Percentiles rank a stretch among this genome's conserved stretches.
phyloP scores from a whole-genome alignment of 306 rosid species.

The Lathyrus tuberosus region DNA sequence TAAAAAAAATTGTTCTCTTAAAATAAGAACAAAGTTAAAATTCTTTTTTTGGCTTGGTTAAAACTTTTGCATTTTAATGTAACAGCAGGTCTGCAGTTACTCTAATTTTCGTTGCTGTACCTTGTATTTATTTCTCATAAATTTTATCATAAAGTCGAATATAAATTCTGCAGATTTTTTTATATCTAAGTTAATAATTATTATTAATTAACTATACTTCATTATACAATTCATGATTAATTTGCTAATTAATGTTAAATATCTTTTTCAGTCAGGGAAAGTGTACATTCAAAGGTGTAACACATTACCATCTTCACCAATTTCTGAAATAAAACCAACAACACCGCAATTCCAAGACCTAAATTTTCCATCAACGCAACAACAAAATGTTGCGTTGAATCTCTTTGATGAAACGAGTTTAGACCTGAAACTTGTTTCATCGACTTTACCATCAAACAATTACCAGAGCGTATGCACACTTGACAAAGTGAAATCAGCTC shows the following conservation, averaged over 20 bases:
- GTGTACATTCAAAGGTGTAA: conserved; percentile 74
- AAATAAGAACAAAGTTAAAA: not conserved
- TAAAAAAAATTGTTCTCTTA: too few species aligned
- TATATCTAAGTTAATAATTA: conserved; percentile 4
- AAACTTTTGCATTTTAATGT: conserved; percentile 50
- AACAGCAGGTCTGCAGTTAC: conserved; percentile 39
- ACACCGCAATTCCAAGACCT: conserved; percentile 69
- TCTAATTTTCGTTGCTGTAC: conserved; percentile 29
- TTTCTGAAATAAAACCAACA: conserved; percentile 47
- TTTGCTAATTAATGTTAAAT: too few species aligned
- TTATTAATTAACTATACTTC: too few species aligned
- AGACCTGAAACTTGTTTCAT: conserved; percentile 66
- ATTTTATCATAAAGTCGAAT: conserved; percentile 38
- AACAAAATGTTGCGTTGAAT: conserved; percentile 58
- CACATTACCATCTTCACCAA: conserved; percentile 40
- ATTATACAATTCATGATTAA: too few species aligned
- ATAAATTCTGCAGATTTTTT: conserved; percentile 26
- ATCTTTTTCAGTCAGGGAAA: conserved; percentile 77
- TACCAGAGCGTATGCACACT: conserved; percentile 90
- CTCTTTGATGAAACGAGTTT: conserved; percentile 72
- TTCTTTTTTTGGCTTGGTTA: not conserved
- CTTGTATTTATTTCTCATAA: conserved; percentile 40
- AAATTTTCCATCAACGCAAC: conserved; percentile 70
- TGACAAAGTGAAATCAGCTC: conserved; percentile 91
- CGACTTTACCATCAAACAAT: conserved; percentile 53